Evolutionary conservation across 1,284 basidiomycete genomes (phyloP).

Genomic region (Apiotrichum domesticum): DNA sequence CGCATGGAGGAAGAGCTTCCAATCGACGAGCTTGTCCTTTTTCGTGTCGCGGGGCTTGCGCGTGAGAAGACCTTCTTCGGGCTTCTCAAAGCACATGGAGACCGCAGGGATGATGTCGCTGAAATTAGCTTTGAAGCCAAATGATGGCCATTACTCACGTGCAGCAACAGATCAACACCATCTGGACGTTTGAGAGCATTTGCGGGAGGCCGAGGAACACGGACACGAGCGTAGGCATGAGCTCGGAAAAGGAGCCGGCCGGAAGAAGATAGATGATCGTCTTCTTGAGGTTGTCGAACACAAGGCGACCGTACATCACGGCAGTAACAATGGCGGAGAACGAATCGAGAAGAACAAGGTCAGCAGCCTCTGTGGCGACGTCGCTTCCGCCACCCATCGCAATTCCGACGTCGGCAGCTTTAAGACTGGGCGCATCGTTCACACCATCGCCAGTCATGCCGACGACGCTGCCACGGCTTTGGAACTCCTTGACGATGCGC

Average conservation of each 20-base stretch:
- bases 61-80: constrained; percentile 55
- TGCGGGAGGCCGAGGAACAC: constrained; percentile 53
- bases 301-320: constrained; percentile 56
- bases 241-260: constrained; percentile 56
- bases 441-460: constrained; percentile 64
- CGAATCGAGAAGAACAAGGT: constrained; percentile 43
- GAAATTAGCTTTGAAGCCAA: background rate
- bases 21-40: constrained; percentile 50
- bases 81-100: constrained; percentile 56
- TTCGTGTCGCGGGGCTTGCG: constrained; percentile 61
- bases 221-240: constrained; percentile 60
- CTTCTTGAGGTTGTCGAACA: constrained; percentile 63
- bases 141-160: background rate
- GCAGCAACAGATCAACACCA: constrained; percentile 31
- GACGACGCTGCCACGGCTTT: constrained; percentile 53
- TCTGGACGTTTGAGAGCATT: constrained; percentile 53
- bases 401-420: constrained; percentile 51
- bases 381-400: constrained; percentile 51
- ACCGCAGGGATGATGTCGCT: constrained; percentile 56
- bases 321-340: constrained; percentile 48
- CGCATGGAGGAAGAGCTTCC: constrained; percentile 57
- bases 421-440: constrained; percentile 60
- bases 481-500: constrained; percentile 60
- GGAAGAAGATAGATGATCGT: constrained; percentile 46
- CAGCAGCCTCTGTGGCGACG: constrained; percentile 48